phyloP scores from a whole-genome alignment of 2,329 filamentous ascomycete species.

The Ophiostoma sp. region DNA sequence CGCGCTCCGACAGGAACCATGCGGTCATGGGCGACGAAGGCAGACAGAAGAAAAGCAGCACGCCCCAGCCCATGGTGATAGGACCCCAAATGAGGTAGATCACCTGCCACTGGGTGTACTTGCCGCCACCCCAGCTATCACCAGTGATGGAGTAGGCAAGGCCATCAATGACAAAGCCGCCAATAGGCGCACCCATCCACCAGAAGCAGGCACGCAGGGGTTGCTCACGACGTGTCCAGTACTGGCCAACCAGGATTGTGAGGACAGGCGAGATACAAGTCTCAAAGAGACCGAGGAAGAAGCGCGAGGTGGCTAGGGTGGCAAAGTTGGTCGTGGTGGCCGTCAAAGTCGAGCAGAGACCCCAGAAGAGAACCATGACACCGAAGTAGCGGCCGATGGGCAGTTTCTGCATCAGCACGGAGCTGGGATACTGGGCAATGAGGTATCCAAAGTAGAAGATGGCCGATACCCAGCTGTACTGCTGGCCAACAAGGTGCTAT shows the following conservation, averaged over 20 bases:
- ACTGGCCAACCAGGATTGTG: constrained; percentile 22
- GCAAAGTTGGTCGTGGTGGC: constrained; percentile 18
- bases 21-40: constrained; percentile 44
- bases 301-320: constrained; percentile 21
- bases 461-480: constrained; percentile 42
- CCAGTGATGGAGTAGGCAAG: constrained; percentile 22
- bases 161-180: constrained; percentile 22
- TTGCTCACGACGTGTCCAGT: constrained; percentile 25
- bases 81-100: constrained; percentile 34
- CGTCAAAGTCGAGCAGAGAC: constrained; percentile 7
- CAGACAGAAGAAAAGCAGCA: constrained; percentile 32
- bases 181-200: constrained; percentile 23
- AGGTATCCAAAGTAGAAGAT: constrained; percentile 43
- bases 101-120: constrained; percentile 30
- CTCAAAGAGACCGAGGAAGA: constrained; percentile 25
- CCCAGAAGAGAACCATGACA: constrained; percentile 38
- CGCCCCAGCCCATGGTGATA: constrained; percentile 32
- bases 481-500: constrained; percentile 31
- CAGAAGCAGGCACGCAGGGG: constrained; percentile 23
- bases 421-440: constrained; percentile 37
- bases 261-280: constrained; percentile 23
- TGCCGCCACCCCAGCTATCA: constrained; percentile 18
- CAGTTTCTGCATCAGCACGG: constrained; percentile 38
- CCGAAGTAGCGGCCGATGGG: constrained; percentile 41
- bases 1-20: constrained; percentile 28